phyloP scores from a whole-genome alignment of 2,329 filamentous ascomycete species.

The Sporothrix curviconia region DNA sequence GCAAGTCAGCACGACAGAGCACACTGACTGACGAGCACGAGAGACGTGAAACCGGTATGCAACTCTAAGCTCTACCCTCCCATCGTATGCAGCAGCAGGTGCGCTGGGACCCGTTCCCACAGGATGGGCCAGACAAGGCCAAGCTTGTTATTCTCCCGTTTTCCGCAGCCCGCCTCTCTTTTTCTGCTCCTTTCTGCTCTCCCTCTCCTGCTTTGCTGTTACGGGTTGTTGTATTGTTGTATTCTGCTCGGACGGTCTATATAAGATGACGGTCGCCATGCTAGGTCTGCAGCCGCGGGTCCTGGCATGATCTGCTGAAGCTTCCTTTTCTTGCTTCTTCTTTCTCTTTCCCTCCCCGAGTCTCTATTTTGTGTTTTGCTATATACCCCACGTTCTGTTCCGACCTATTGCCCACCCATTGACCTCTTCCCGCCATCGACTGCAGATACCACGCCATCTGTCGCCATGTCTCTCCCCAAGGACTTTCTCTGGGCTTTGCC shows the following conservation, averaged over 20 bases:
- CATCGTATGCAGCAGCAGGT: not conserved
- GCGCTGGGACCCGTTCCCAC: slow-evolving; percentile 1
- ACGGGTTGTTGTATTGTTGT: not conserved
- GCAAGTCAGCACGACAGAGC: not conserved
- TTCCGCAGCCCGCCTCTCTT: not conserved
- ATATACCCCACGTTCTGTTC: not conserved
- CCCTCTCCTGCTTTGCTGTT: not conserved
- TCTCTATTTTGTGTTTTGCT: not conserved
- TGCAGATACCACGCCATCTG: not conserved
- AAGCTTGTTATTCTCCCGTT: not conserved
- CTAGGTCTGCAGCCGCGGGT: not conserved
- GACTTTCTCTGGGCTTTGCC: slow-evolving; percentile 75
- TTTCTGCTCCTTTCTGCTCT: not conserved
- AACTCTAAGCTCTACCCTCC: not conserved
- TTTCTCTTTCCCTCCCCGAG: not conserved
- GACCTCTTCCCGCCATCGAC: not conserved
- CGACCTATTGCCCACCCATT: not conserved
- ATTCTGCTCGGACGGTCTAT: slow-evolving; percentile 10
- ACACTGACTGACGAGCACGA: not conserved
- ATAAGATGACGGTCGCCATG: slow-evolving; percentile 13
- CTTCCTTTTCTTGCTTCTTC: not conserved
- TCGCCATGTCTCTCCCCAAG: slow-evolving; percentile 52
- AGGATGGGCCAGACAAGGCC: slow-evolving; percentile 2
- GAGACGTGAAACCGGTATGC: slow-evolving; percentile 5
- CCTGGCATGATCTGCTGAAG: slow-evolving; percentile 12